Conservation (phyloP, 169 alveolate genomes). For the Cryptosporidium baileyi region DNA sequence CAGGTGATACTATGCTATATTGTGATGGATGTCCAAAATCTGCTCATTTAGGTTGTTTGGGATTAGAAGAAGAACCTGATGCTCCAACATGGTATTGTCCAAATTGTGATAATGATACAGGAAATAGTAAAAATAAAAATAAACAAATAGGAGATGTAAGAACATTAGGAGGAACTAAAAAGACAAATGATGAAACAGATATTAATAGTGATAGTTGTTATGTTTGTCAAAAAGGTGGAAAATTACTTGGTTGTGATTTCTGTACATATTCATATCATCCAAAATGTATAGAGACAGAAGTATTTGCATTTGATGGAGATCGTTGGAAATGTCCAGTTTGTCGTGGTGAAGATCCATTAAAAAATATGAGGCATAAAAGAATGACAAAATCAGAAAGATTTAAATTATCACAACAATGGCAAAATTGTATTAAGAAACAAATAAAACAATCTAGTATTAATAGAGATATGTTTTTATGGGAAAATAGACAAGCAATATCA, state of each 20-base stretch:
- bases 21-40: slow-evolving; percentile 92
- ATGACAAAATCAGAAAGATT: slow-evolving; percentile 86
- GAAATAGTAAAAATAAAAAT: slow-evolving; percentile 81
- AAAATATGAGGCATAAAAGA: slow-evolving; percentile 86
- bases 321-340: slow-evolving; percentile 91
- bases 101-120: slow-evolving; percentile 72
- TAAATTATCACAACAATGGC: slow-evolving; percentile 81
- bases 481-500: slow-evolving; percentile 80
- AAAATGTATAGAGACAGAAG: slow-evolving; percentile 85
- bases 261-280: slow-evolving; percentile 90
- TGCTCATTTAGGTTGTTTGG: slow-evolving; percentile 85
- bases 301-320: slow-evolving; percentile 77
- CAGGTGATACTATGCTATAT: slow-evolving; percentile 79
- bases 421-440: slow-evolving; percentile 79
- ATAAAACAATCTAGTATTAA: slow-evolving; percentile 79
- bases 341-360: slow-evolving; percentile 87
- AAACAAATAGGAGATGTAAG: slow-evolving; percentile 81
- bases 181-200: slow-evolving; percentile 75
- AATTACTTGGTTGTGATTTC: slow-evolving; percentile 88
- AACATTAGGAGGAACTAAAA: slow-evolving; percentile 76
- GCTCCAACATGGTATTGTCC: slow-evolving; percentile 89
- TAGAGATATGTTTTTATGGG: slow-evolving; percentile 81
- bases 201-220: slow-evolving; percentile 87
- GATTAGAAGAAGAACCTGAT: slow-evolving; percentile 84
- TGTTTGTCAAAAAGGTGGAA: slow-evolving; percentile 88